phyloP scores from a whole-genome alignment of 768 basidiomycete species.

The Suillus occidentalis region DNA sequence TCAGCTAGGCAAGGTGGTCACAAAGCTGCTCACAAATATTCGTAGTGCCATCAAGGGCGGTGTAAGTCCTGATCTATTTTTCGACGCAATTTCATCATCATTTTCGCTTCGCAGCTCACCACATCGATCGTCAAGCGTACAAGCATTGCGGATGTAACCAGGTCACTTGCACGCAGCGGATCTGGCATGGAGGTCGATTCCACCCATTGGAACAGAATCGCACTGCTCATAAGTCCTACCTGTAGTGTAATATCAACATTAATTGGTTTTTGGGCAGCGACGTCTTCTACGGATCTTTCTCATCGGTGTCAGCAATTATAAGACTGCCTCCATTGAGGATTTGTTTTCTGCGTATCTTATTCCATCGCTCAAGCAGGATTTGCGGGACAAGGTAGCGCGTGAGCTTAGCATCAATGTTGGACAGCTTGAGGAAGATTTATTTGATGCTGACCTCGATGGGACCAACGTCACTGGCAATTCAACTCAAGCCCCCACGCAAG shows the following conservation, averaged over 20 bases:
- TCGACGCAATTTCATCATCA: too few species aligned
- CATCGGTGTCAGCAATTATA: too few species aligned
- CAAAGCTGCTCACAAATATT: constrained; percentile 4
- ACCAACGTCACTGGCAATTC: too few species aligned
- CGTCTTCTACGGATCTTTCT: background rate
- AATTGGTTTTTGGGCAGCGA: background rate
- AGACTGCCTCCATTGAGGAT: too few species aligned
- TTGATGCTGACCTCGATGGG: too few species aligned
- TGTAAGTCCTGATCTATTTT: background rate
- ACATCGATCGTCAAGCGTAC: background rate
- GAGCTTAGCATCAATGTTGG: background rate
- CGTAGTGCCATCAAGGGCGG: constrained; percentile 1
- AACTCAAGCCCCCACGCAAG: too few species aligned
- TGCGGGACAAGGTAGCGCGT: background rate
- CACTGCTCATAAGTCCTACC: constrained; percentile 1
- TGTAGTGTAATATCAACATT: background rate
- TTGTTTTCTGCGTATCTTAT: too few species aligned
- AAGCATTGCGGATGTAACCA: constrained; percentile 1
- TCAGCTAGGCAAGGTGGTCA: constrained; percentile 5
- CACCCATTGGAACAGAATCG: constrained; percentile 8
- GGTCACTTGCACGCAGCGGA: background rate
- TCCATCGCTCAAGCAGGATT: too few species aligned
- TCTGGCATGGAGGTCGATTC: constrained; percentile 6
- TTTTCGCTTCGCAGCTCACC: background rate
- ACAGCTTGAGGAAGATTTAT: background rate